phyloP scores from a whole-genome alignment of 306 rosid species.

The Cucurbita pepo region DNA sequence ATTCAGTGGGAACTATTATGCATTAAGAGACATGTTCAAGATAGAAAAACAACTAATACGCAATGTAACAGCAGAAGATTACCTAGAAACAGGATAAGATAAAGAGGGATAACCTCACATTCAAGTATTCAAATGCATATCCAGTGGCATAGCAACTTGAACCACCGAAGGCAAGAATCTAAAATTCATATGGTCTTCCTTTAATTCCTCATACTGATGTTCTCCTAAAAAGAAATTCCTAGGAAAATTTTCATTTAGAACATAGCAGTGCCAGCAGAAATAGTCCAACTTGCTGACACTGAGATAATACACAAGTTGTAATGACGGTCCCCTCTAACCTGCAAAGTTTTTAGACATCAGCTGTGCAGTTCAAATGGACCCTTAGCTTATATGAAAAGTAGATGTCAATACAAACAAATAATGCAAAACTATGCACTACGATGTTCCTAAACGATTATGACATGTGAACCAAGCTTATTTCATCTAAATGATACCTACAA shows the following conservation, averaged over 20 bases:
- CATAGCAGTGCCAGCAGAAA: not conserved
- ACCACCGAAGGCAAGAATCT: not conserved
- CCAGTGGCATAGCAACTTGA: not conserved
- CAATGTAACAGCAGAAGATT: not conserved
- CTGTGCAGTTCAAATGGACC: not conserved
- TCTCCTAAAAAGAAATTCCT: not conserved
- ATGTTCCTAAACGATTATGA: not conserved
- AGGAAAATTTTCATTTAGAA: not conserved
- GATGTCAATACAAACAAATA: not conserved
- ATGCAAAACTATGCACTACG: no score
- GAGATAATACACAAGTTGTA: not conserved
- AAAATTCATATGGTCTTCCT: not conserved
- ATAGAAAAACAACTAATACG: not conserved
- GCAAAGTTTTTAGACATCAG: not conserved
- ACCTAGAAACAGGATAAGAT: not conserved
- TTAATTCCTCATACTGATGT: not conserved
- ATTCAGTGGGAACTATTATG: not conserved
- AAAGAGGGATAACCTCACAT: not conserved
- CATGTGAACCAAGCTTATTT: not conserved
- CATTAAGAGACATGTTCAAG: not conserved
- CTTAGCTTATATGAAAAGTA: not conserved
- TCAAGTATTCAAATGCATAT: not conserved
- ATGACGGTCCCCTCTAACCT: conserved; percentile 77
- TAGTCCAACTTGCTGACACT: not conserved
- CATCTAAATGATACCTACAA: not conserved